Conservation (phyloP, 371 early-diverging fungal genomes). For the Saksenaea oblongispora region DNA sequence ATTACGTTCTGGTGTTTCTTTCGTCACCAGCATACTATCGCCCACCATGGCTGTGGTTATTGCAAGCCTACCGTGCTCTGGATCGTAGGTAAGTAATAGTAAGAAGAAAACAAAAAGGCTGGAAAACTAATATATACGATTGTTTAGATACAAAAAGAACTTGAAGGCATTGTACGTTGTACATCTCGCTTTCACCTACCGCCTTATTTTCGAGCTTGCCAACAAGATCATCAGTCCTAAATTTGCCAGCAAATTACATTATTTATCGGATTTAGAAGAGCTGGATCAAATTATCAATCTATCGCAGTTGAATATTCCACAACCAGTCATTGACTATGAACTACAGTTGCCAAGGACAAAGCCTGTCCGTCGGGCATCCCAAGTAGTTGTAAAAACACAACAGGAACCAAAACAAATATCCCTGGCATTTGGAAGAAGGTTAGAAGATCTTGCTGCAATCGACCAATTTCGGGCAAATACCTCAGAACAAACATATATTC, state of each 20-base stretch:
- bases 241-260: conserved; percentile 77
- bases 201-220: conserved; percentile 17
- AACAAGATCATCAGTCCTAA: conserved; percentile 68
- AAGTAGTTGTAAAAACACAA: background rate
- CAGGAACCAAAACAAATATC: conserved; percentile 11
- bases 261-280: conserved; percentile 66
- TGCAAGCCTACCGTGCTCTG: conserved; percentile 71
- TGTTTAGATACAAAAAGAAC: conserved; percentile 77
- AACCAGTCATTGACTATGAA: conserved; percentile 65
- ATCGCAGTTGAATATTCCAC: conserved; percentile 72
- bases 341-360: background rate
- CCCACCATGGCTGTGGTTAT: conserved; percentile 78
- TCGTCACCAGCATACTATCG: conserved; percentile 67
- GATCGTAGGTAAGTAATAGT: conserved; percentile 51
- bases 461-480: background rate
- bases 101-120: background rate
- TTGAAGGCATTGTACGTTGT: conserved; percentile 81
- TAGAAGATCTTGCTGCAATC: conserved; percentile 31
- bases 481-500: conserved; percentile 23
- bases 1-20: conserved; percentile 77
- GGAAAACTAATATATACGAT: background rate
- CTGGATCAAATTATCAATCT: conserved; percentile 67
- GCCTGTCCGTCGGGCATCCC: conserved; percentile 7
- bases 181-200: conserved; percentile 49
- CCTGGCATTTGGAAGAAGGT: conserved; percentile 36